Evolutionary conservation across 192 early-diverging fungal species (phyloP), one percentile per base, ranked within the genome.

Genomic region (Coemansia sp.): DNA sequence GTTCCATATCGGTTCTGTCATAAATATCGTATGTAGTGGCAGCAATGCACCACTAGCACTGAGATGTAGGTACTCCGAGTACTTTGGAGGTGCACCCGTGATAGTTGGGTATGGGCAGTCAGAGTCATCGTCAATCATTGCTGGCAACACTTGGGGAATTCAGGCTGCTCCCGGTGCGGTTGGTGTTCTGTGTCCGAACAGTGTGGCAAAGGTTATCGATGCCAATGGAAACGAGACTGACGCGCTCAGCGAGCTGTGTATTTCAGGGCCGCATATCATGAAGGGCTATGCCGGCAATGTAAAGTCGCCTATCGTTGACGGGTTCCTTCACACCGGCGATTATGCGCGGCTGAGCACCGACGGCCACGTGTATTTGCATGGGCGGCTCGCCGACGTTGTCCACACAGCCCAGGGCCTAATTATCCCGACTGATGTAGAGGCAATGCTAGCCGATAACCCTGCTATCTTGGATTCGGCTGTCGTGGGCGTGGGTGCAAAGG

Each of bases 181-280:
- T 25, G 73, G 81, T 17, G 68, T 83, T 3, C 53, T 78, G 29
- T 71, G 65, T 32, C 73, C 81, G 1, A 72, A 72, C 64, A 73
- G 34, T 43, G 35, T 13, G 13, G 76, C 72, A 53, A 74, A 70
- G 56, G 64, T 79, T 0, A 41, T 83, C 2, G 81, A 79, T 38
- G 35, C 15, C 3, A 71, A 90, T 22, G 91, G 89, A 13, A 75
- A 87, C 40, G 91, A 92, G 49, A 75, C 88, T 2, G 33, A 22
- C 0, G 86, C 71, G 8, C 59, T 71, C 29, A 95, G 95, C 19
- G 92, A 97, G 74, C 75, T 98, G 36, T 94, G 89, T 77, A 55
- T 95, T 8, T 79, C 84, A 5, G 93, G 93, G 0, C 91, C 93
- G 4, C 93, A 90, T 55, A 66, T 97, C 52, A 95, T 94, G 91